Evolutionary conservation across 306 rosid species (phyloP), one percentile per base, ranked within the genome.

Genomic region (Casuarina equisetifolia): DNA sequence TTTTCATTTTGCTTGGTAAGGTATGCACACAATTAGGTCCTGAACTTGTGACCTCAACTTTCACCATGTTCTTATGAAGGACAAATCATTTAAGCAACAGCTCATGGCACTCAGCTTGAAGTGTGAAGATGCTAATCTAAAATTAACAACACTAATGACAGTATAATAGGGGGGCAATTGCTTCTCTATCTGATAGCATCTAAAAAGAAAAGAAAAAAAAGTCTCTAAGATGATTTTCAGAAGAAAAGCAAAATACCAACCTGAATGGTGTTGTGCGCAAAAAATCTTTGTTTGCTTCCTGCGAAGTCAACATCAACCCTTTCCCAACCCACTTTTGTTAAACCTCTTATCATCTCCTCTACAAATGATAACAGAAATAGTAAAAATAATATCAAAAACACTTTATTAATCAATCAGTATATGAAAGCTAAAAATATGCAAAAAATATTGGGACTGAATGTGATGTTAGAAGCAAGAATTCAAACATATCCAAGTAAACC

Each of bases 261-360:
- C 98, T 90, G 98, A 85, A 95, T 92, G 74, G 96, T 83, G 50
- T 38, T 84, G 74, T 95, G 98, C 2, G 98, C 98, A 0, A 88
- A 74, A 81, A n/a, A 76, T 74, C 78, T 88, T 85, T 89, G 97
- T 80, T 52, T 85, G 70, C 86, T 89, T 67, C 91, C 86, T 9
- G 82, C 81, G 76, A 95, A 95, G 82, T 82, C 86, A 59, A 95
- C 95, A 84, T 95, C 97, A 66, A 95, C 77, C 53, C 97, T 75
- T 55, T 92, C 98, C 97, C 98, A 95, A 81, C 90, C 84, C 88
- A 94, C 50, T 32, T 83, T 81, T 43, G 91, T 88, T 79, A 94
- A 84, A 62, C 91, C 81, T 80, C 89, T 87, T 48, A 94, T 64
- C 95, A 94, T 92, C 85, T 85, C 90, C 85, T 92, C 98, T 94